Evolutionary conservation across 495 filamentous ascomycete genomes (phyloP), one percentile per base, ranked within the genome.

Genomic region (Aspergillus saccharolyticus): DNA sequence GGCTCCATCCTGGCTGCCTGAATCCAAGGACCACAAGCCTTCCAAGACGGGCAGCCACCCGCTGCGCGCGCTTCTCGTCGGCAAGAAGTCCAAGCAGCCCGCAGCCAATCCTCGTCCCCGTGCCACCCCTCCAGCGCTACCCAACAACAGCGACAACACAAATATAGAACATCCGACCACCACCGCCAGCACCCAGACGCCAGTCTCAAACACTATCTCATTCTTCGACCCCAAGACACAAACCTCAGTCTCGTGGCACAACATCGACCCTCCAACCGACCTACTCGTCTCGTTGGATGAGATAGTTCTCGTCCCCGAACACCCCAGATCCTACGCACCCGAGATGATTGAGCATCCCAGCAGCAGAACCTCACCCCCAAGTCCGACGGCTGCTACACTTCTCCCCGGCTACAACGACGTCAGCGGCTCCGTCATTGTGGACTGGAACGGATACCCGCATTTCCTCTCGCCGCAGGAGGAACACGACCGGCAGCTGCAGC

Each of bases 401-500:
- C 59, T 66, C 4, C 68, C 68, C 1, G 52, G 48, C 10, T 71
- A 71, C 51, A 69, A 67, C 60, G 64, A 69, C 30, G 63, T 71
- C 17, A 69, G 64, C 60, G 69, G 66, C 21, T 59, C 66, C 8
- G 69, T 71, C 28, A 28, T 71, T 18, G 65, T 71, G 39, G 64
- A 65, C 48, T 60, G 59, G 51, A 45, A 69, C 49, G 69, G 69
- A 0, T 42, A 55, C 7, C 66, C 66, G 19, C 64, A 58, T 42
- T 69, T 71, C 55, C 61, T 71, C 16, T 64, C 66, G 4, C 66
- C 63, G 6, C 61, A 69, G 44, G 66, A 69, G 53, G 69, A 69
- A 45, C 20, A 47, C 4, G 66, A 67, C 12, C 33, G 69, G 14
- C 56, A 62, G 22, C 44, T 25, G 4, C 44, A 53, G 14, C 51